Evolutionary conservation across 2,329 filamentous ascomycete species (phyloP), one percentile per base, ranked within the genome.

Genomic region (Lachnellula suecica): DNA sequence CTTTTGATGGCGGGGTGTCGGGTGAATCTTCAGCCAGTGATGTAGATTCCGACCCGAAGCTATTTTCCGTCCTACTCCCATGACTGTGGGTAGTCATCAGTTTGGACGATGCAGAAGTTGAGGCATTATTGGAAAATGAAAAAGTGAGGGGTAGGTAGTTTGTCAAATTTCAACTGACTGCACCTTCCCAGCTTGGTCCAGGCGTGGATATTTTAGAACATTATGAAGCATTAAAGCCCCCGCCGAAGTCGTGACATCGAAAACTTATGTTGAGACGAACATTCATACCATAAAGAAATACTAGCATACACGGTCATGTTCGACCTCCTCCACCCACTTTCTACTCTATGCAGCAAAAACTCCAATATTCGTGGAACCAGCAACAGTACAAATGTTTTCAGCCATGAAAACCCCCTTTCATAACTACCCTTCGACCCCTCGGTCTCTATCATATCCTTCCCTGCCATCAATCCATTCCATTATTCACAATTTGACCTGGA

Each of bases 301-400:
- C 60, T 67, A 68, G 58, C 64, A 63, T 67, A 66, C 65, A 67
- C 61, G 59, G 61, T 52, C 59, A 56, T 47, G 56, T 50, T 53
- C 59, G 59, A 61, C 64, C 56, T n/a, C 59, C 54, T 59, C 53
- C 58, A 47, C 56, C 54, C 60, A 42, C 52, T 57, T 61, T 66
- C 57, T 64, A 61, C 63, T 59, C 61, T 66, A 67, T 68, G 64
- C 65, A 63, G 63, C 54, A 60, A 58, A 60, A 67, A 66, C 64
- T 61, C 66, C 63, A 59, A 56, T 58, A 60, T 57, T 57, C 54
- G 49, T 56, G 54, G 56, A 59, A 57, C 56, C 59, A 61, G 51
- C 58, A 62, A 63, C 53, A 63, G 54, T 65, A 65, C 62, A 68
- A 49, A 65, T 61, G 59, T 63, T 67, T 63, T 63, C 52, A 50